Evolutionary conservation across 2,329 filamentous ascomycete species (phyloP), one percentile per base, ranked within the genome.

Genomic region (Myriosclerotinia scirpicola): DNA sequence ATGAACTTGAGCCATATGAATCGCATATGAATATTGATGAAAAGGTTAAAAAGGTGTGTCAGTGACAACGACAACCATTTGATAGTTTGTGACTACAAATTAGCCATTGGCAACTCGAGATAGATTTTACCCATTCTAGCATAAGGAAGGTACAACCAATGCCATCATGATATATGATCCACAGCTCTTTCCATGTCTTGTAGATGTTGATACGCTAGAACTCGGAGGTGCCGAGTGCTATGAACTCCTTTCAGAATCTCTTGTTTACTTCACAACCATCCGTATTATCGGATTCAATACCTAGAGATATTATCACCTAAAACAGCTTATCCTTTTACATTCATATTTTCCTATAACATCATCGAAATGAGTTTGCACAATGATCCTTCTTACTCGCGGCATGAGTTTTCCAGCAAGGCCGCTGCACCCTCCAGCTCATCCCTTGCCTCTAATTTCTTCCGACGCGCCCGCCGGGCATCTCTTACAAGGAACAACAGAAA

Each of bases 401-500:
- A 59, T n/a, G 64, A 62, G 48, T 50, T 44, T 50, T 62, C 64
- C 8, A 62, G 64, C 34, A 42, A 36, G 14, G 8, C 12, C 9
- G 3, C 54, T 36, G 6, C 38, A 44, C 30, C 26, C 20, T 34
- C 46, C 6, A 54, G 40, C 26, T 54, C 56, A 17, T 46, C 48
- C 30, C 36, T 30, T 20, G 22, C 36, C 38, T 62, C 56, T 17
- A 62, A 62, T 5, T 36, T 66, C 54, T 62, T 62, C 17, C 46
- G 50, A 36, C 55, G 64, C 17, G 56, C 58, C 36, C 64, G 64
- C 26, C 55, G 56, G 26, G 64, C 64, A 22, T 52, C 64, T 34
- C 64, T 60, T 20, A 68, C 53, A 63, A 59, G 56, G 20, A 59
- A 34, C 17, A 52, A 40, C 22, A 53, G 55, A 55, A 52, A 65